phyloP scores from a whole-genome alignment of 352 stramenopile genomes.

The Globisporangium takayamanum region DNA sequence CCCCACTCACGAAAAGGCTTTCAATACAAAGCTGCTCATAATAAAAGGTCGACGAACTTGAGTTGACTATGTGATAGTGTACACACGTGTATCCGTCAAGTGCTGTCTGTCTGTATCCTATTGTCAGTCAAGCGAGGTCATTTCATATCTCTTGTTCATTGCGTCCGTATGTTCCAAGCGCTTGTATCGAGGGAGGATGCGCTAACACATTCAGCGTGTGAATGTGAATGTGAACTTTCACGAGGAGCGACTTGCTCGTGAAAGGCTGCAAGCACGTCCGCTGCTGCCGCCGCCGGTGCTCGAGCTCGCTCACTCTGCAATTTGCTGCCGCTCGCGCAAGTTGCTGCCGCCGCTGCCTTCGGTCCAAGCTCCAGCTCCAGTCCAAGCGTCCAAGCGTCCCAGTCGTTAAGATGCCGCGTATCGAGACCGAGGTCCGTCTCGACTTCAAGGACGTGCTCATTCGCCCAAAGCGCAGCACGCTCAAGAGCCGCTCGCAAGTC shows the following conservation, averaged over 20 bases:
- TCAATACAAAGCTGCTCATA: no score
- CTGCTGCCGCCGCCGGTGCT: neutral
- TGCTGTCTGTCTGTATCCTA: no score
- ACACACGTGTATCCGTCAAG: neutral
- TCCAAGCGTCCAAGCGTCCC: neutral
- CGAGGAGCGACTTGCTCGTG: neutral
- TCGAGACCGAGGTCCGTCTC: slow-evolving; percentile 88
- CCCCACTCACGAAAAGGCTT: no score
- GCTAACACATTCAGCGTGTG: neutral
- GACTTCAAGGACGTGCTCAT: slow-evolving; percentile 94
- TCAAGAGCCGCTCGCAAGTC: slow-evolving; percentile 87
- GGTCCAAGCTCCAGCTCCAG: slow-evolving; percentile 1
- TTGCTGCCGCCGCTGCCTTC: slow-evolving; percentile 12
- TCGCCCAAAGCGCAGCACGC: slow-evolving; percentile 88
- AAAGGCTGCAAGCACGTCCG: neutral
- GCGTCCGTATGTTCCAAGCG: no score
- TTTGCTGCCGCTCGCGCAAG: slow-evolving; percentile 29
- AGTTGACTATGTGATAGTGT: neutral
- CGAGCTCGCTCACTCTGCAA: slow-evolving; percentile 20
- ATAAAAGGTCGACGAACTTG: no score
- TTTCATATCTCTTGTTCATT: no score
- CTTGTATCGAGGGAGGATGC: no score
- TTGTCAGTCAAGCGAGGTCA: no score
- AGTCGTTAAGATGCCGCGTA: slow-evolving; percentile 60
- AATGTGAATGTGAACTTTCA: neutral